Evolutionary conservation across 2,329 filamentous ascomycete species (phyloP).

Genomic region (Microdochium bolleyi): DNA sequence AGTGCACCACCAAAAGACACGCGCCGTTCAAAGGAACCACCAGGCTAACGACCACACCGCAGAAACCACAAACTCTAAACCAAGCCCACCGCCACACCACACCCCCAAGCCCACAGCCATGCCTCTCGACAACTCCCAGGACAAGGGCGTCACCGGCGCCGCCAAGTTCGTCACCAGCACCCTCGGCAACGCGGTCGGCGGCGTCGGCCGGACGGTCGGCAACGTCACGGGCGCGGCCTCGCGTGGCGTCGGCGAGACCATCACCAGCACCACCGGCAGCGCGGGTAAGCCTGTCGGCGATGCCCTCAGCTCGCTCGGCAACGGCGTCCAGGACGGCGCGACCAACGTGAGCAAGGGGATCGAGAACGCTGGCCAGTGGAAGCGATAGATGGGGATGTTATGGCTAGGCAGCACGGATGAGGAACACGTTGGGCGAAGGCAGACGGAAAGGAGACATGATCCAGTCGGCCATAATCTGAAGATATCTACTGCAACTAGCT

Average conservation of each 20-base stretch:
- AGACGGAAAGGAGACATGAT: too few relatives aligned
- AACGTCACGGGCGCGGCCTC: conserved; percentile 29
- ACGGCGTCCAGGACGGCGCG: conserved; percentile 33
- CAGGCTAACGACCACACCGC: not conserved
- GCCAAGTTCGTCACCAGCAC: conserved; percentile 25
- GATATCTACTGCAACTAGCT: too few relatives aligned
- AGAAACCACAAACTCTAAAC: not conserved
- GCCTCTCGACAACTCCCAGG: conserved; percentile 18
- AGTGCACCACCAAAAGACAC: too few relatives aligned
- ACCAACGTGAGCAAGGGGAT: conserved; percentile 33
- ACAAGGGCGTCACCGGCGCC: conserved; percentile 20
- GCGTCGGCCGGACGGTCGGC: conserved; percentile 20
- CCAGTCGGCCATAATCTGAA: too few relatives aligned
- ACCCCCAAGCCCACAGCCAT: conserved; percentile 7
- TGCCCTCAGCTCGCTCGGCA: conserved; percentile 31
- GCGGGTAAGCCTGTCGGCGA: conserved; percentile 39
- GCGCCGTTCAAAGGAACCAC: too few relatives aligned
- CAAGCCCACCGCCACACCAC: not conserved
- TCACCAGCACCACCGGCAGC: conserved; percentile 34
- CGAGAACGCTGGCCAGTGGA: conserved; percentile 38
- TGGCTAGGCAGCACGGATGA: too few relatives aligned
- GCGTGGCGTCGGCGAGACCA: conserved; percentile 35
- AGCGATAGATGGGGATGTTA: too few relatives aligned
- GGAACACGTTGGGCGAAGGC: too few relatives aligned
- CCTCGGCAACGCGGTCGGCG: conserved; percentile 19